These are phyloP conservation scores for Cudoniella acicularis DNA, from an alignment of 495 filamentous ascomycete species.

Conservation along the genomic window DNA sequence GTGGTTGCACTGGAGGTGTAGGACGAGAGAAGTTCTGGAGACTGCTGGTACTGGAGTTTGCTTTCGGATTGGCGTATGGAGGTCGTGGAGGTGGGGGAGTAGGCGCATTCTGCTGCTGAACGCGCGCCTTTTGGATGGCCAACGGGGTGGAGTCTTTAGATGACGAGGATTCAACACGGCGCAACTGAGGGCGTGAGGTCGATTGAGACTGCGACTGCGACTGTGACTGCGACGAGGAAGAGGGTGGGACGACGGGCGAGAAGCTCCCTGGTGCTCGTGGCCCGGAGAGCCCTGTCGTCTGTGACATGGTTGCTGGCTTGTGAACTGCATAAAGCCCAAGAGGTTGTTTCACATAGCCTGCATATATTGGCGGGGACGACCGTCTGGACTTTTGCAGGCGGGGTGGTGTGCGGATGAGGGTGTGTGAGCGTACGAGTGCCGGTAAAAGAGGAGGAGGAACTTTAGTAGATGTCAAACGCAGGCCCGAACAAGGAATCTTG, in stretches of 20 bases:
- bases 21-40: conserved; percentile 55
- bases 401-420: neutral
- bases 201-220: conserved; percentile 28
- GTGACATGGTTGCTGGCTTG: conserved; percentile 37
- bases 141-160: conserved; percentile 31
- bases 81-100: conserved; percentile 9
- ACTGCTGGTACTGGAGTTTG: conserved; percentile 26
- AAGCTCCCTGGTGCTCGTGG: conserved; percentile 51
- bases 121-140: conserved; percentile 14
- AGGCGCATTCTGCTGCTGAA: conserved; percentile 9
- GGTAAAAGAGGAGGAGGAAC: neutral
- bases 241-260: conserved; percentile 40
- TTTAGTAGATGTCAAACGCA: no score
- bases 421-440: neutral
- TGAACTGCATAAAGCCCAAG: conserved; percentile 17
- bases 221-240: neutral
- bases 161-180: conserved; percentile 41
- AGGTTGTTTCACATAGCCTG: conserved; percentile 19
- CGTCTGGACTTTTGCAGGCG: neutral
- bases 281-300: conserved; percentile 43
- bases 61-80: conserved; percentile 10
- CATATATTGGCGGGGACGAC: conserved; percentile 5
- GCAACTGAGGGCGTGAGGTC: conserved; percentile 33
- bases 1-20: conserved; percentile 2
- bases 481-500: neutral